Conservation (phyloP, 2,329 filamentous ascomycete species). For the Penicillium sp. region DNA sequence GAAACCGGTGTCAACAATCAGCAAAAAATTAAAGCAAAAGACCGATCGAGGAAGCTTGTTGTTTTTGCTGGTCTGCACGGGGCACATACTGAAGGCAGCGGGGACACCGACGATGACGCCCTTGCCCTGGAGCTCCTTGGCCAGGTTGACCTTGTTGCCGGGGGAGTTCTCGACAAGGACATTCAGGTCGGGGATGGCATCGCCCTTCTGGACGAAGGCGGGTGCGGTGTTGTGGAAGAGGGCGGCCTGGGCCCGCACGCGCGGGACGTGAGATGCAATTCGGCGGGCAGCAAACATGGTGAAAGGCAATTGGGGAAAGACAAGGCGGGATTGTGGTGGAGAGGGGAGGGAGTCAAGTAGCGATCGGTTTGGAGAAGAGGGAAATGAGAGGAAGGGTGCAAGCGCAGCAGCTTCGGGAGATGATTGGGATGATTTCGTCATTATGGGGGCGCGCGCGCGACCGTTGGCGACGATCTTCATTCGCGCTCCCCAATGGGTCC, state of each 20-base stretch:
- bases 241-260: constrained; percentile 31
- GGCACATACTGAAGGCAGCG: constrained; percentile 64
- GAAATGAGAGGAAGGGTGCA: not conserved
- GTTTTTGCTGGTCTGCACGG: not conserved
- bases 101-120: constrained; percentile 84
- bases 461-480: constrained; percentile 12
- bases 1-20: too few species aligned
- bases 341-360: not conserved
- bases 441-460: constrained; percentile 10
- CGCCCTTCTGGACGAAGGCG: constrained; percentile 67
- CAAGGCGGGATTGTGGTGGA: not conserved
- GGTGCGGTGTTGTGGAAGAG: constrained; percentile 42
- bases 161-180: constrained; percentile 81
- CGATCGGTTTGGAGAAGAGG: not conserved
- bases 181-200: constrained; percentile 72
- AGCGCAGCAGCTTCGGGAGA: constrained; percentile 10
- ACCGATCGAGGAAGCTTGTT: too few species aligned
- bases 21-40: too few species aligned
- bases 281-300: constrained; percentile 42
- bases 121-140: constrained; percentile 71
- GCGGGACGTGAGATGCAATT: constrained; percentile 32
- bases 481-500: not conserved
- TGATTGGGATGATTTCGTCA: constrained; percentile 20
- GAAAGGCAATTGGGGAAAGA: constrained; percentile 1
- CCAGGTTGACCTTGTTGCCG: constrained; percentile 84